A percentile compares a stretch with the other conserved stretches of the same genome.
Conservation (phyloP, 352 stramenopile genomes). For the Aphanomyces euteiches region DNA sequence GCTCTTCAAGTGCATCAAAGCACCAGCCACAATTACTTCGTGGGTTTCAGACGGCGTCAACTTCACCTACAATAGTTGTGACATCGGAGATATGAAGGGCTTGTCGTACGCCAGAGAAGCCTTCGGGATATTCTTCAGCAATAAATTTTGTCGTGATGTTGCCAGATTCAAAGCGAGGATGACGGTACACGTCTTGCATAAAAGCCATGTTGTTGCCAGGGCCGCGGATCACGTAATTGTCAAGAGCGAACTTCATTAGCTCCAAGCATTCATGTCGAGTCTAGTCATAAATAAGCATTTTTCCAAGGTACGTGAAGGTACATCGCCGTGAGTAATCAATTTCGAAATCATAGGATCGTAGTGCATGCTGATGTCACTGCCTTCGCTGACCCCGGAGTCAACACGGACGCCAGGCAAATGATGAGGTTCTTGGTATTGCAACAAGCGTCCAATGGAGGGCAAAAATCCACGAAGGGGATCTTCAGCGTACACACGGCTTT, state of each 20-base stretch:
- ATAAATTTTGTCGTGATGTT: slow-evolving; percentile 98
- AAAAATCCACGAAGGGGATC: slow-evolving; percentile 93
- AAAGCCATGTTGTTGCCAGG: slow-evolving; percentile 94
- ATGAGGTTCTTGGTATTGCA: slow-evolving; percentile 89
- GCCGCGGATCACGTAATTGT: slow-evolving; percentile 94
- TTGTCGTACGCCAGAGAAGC: slow-evolving; percentile 68
- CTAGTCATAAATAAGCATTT: background rate
- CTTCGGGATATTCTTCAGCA: slow-evolving; percentile 92
- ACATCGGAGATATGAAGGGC: too few species aligned
- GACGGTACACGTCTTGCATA: slow-evolving; percentile 88
- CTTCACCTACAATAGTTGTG: slow-evolving; percentile 33
- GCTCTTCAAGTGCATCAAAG: slow-evolving; percentile 68
- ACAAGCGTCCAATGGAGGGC: slow-evolving; percentile 92
- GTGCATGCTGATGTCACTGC: slow-evolving; percentile 91
- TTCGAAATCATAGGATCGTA: slow-evolving; percentile 98
- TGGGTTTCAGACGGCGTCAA: slow-evolving; percentile 55
- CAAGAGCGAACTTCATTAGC: slow-evolving; percentile 82
- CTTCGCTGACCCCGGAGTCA: slow-evolving; percentile 90
- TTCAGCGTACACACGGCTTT: slow-evolving; percentile 96
- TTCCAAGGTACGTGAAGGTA: background rate
- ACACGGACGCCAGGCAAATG: slow-evolving; percentile 73
- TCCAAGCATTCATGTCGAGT: slow-evolving; percentile 79
- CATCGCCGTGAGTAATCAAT: slow-evolving; percentile 83
- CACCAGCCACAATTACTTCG: slow-evolving; percentile 70
- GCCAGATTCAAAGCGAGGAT: slow-evolving; percentile 86